A percentile compares a stretch with the other conserved stretches of the same genome.
These are phyloP conservation scores for Coemansia sp. DNA, from an alignment of 192 early-diverging fungal species.

Conservation along the genomic window DNA sequence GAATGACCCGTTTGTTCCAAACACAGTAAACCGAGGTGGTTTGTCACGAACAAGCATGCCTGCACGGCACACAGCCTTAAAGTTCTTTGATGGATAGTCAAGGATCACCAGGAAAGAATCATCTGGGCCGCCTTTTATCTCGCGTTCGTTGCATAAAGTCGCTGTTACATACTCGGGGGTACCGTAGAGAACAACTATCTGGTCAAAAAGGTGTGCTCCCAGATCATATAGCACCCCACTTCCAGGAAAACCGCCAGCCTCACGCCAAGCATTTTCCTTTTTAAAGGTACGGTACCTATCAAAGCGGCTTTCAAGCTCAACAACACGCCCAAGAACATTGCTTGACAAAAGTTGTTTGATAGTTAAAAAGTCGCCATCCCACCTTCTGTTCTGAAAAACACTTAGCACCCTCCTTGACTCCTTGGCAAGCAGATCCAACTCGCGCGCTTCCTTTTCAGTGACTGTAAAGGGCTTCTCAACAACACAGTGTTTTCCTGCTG, in stretches of 20 bases:
- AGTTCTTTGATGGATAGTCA: conserved; percentile 57
- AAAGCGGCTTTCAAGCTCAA: conserved; percentile 73
- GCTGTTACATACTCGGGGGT: conserved; percentile 63
- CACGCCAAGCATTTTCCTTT: conserved; percentile 72
- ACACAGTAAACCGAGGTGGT: conserved; percentile 64
- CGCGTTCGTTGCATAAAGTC: conserved; percentile 66
- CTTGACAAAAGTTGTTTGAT: conserved; percentile 60
- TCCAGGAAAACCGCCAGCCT: conserved; percentile 60
- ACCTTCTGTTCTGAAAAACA: conserved; percentile 78
- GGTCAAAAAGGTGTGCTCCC: conserved; percentile 67
- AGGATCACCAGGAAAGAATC: conserved; percentile 71
- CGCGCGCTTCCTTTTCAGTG: conserved; percentile 60
- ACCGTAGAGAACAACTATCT: conserved; percentile 68
- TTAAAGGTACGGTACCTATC: conserved; percentile 70
- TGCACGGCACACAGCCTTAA: conserved; percentile 64
- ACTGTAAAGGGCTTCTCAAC: conserved; percentile 81
- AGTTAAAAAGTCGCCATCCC: conserved; percentile 83
- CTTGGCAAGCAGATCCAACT: conserved; percentile 61
- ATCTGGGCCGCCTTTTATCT: conserved; percentile 53
- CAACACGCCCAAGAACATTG: conserved; percentile 63
- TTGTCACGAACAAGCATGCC: conserved; percentile 69
- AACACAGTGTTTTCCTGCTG: conserved; percentile 70
- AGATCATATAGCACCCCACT: conserved; percentile 77
- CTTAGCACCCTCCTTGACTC: conserved; percentile 61
- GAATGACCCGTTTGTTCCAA: conserved; percentile 69